Evolutionary conservation across 352 stramenopile species (phyloP).

Genomic region (Pythium graminicola): DNA sequence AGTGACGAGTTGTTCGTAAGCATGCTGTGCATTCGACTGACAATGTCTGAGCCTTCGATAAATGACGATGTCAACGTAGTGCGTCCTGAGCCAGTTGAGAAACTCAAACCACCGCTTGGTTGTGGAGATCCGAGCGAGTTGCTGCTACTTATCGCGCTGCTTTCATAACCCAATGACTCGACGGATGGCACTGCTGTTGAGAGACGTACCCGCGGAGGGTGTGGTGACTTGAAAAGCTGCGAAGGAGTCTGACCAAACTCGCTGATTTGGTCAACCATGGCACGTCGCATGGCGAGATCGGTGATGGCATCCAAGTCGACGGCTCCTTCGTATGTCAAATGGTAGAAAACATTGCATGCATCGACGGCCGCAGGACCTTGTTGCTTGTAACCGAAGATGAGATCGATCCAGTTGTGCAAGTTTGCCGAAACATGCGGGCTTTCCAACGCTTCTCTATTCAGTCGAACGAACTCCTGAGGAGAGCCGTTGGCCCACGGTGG

Average conservation of each 20-base stretch:
- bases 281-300: slow-evolving; percentile 53
- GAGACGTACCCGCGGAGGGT: slow-evolving; percentile 40
- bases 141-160: neutral
- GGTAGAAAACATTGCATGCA: slow-evolving; percentile 97
- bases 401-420: slow-evolving; percentile 97
- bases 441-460: slow-evolving; percentile 94
- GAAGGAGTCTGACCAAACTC: slow-evolving; percentile 98
- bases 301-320: slow-evolving; percentile 91
- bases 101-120: slow-evolving; percentile 3
- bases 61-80: slow-evolving; percentile 47
- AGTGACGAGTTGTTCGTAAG: slow-evolving; percentile 32
- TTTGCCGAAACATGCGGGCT: slow-evolving; percentile 93
- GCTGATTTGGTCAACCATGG: slow-evolving; percentile 94
- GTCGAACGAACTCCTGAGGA: slow-evolving; percentile 91
- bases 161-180: neutral
- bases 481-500: slow-evolving; percentile 93
- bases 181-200: neutral
- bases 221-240: slow-evolving; percentile 86
- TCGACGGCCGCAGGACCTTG: slow-evolving; percentile 90
- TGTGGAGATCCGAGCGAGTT: slow-evolving; percentile 5
- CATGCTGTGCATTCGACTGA: slow-evolving; percentile 67
- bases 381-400: slow-evolving; percentile 97
- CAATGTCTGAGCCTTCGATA: slow-evolving; percentile 58
- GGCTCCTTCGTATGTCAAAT: slow-evolving; percentile 96
- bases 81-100: slow-evolving; percentile 17